Evolutionary conservation across 1,139 yeast species (phyloP), one percentile per base, ranked within the genome.

Genomic region (Wickerhamomyces sp.): DNA sequence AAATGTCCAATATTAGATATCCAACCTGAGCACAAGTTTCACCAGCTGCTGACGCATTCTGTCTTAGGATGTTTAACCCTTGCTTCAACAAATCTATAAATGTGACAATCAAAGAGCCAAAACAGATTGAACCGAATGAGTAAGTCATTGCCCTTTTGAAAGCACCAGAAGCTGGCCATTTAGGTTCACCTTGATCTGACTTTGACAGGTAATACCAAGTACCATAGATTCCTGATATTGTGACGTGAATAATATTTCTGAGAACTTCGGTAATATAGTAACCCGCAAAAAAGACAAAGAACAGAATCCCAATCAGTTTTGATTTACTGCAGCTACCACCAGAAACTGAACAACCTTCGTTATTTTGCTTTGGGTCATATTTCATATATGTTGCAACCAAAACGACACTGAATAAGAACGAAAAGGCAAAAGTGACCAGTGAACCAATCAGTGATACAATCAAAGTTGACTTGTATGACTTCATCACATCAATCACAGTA

Each of bases 41-140:
- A 26, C 84, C 85, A 38, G 76, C 74, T 45, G 73, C 76, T 26
- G 77, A 69, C 32, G 81, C 79, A 49, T 79, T 74, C 44, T 74
- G 73, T 57, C 78, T 74, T 47, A 81, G 61, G 35, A 79, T 60
- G 34, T 64, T 68, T 41, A 73, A 57, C 11, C 76, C 63, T 49
- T 80, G 82, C 47, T 79, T 76, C 36, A 83, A 55, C 30, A 85
- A 69, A 60, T 87, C 91, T 53, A 90, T 75, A 31, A 88, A 54
- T 0, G 96, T 78, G 13, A 89, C 95, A 57, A 89, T 78, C 54
- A 90, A 69, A 1, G 95, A 85, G 0, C 97, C 96, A 61, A 87
- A 85, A 61, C 95, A 84, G 45, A 91, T 84, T 4, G 96, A 87
- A 0, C 98, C 97, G 61, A 90, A 85, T 36, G 94, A 86, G 61